phyloP scores from a whole-genome alignment of 495 filamentous ascomycete genomes.

The Usnea hakonensis region DNA sequence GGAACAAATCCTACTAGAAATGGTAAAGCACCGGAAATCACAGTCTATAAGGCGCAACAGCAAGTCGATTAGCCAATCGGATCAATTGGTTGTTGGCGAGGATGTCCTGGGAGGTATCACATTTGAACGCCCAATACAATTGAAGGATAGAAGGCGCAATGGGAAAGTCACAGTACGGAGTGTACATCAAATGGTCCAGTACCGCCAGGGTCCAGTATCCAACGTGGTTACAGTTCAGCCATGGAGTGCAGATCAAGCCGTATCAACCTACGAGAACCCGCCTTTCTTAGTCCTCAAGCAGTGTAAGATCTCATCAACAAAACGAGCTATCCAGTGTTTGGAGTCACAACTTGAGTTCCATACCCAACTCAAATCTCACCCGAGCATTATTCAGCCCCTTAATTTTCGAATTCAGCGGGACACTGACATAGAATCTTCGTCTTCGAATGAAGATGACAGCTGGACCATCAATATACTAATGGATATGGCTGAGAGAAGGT shows the following conservation, averaged over 20 bases:
- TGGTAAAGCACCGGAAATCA: slow-evolving; percentile 60
- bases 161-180: slow-evolving; percentile 53
- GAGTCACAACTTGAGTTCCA: slow-evolving; percentile 64
- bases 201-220: slow-evolving; percentile 42
- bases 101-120: slow-evolving; percentile 44
- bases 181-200: slow-evolving; percentile 54
- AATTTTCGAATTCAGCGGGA: slow-evolving; percentile 66
- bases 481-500: slow-evolving; percentile 72
- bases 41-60: slow-evolving; percentile 32
- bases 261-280: slow-evolving; percentile 20
- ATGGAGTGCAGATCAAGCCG: not conserved
- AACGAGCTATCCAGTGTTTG: slow-evolving; percentile 57
- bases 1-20: slow-evolving; percentile 62
- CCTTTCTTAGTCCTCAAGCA: slow-evolving; percentile 66
- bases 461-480: slow-evolving; percentile 82
- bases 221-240: slow-evolving; percentile 17
- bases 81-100: slow-evolving; percentile 13
- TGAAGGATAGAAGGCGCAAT: slow-evolving; percentile 49
- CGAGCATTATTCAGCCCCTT: slow-evolving; percentile 68
- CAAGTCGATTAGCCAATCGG: slow-evolving; percentile 18
- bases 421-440: slow-evolving; percentile 23
- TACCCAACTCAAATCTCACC: slow-evolving; percentile 59
- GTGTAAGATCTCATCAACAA: slow-evolving; percentile 53
- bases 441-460: slow-evolving; percentile 30
- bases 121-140: slow-evolving; percentile 61